These are phyloP conservation scores for Psidium friedrichsthalianum DNA, from an alignment of 345 rosid species.

Conservation along the genomic window DNA sequence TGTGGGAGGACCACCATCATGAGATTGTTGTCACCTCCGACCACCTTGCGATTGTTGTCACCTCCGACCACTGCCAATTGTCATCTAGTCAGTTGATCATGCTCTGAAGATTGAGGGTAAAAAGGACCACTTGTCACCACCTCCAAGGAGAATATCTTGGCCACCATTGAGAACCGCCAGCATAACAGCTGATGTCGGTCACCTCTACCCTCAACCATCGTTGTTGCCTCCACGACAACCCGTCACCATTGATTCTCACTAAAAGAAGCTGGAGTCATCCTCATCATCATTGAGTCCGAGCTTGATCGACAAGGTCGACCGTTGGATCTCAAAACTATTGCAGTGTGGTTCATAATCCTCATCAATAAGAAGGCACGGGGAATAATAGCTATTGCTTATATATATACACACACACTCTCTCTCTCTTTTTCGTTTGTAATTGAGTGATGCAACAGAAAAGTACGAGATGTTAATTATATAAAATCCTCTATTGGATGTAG, in stretches of 20 bases:
- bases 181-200: neutral
- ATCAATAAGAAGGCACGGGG: too few species aligned
- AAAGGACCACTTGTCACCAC: too few species aligned
- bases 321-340: neutral
- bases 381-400: too few species aligned
- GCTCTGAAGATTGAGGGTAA: neutral
- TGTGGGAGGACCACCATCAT: rapidly evolving
- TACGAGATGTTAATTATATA: too few species aligned
- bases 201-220: too few species aligned
- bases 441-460: too few species aligned
- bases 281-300: neutral
- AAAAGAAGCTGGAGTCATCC: neutral
- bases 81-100: neutral
- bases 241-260: neutral
- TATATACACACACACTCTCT: too few species aligned
- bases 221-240: neutral
- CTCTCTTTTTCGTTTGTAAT: too few species aligned
- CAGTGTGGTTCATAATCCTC: too few species aligned
- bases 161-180: neutral
- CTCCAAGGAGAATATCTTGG: neutral
- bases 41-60: neutral
- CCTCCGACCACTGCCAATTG: neutral
- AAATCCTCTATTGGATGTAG: too few species aligned
- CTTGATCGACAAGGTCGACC: neutral
- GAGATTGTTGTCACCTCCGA: neutral